Evolutionary conservation across 2,329 filamentous ascomycete genomes (phyloP), one percentile per base, ranked within the genome.

Genomic region (Phaeoacremonium minimum): DNA sequence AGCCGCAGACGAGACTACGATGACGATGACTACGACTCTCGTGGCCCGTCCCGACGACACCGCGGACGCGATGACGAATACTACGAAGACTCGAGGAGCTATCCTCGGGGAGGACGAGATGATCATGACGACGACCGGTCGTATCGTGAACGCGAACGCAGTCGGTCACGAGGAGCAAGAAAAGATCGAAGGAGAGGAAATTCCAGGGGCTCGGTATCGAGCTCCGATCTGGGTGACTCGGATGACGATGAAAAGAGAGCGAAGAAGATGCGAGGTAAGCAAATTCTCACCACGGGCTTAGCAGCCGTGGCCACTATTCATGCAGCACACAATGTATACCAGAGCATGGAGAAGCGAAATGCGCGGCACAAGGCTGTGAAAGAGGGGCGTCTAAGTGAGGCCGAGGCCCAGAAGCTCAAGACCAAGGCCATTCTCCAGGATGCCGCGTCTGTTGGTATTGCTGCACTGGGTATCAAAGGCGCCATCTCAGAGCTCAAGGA

Each of bases 201-300:
- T 69, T 43, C 41, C n/a, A 38, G 67, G 20, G 62, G 60, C 33
- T 74, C 73, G 33, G 63, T 60, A 31, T 77, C 72, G 13, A 73
- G 69, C 20, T 72, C 71, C 15, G 73, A 78, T 48, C 53, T 78
- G 33, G 75, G 74, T 33, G 73, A 78, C 57, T 78, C 75, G 43
- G 69, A 73, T 14, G 71, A 74, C 15, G 75, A 80, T 45, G 66
- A 69, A 53, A 75, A 66, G 55, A 63, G 61, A 43, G 65, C 64
- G 26, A 71, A 64, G 55, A 77, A 74, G 55, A 74, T 78, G 66
- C 73, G 64, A 75, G 73, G 74, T 75, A 78, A 79, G 69, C 74
- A 77, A 64, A 48, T 77, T 42, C 46, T 80, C 39, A 77, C 71
- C 36, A 70, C 73, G 7, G 74, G 73, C 32, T 59, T 79, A 38